Percentiles rank a stretch among this genome's conserved stretches.
Conservation (phyloP, 2,329 filamentous ascomycete species). For the Pseudofabraea citricarpa region DNA sequence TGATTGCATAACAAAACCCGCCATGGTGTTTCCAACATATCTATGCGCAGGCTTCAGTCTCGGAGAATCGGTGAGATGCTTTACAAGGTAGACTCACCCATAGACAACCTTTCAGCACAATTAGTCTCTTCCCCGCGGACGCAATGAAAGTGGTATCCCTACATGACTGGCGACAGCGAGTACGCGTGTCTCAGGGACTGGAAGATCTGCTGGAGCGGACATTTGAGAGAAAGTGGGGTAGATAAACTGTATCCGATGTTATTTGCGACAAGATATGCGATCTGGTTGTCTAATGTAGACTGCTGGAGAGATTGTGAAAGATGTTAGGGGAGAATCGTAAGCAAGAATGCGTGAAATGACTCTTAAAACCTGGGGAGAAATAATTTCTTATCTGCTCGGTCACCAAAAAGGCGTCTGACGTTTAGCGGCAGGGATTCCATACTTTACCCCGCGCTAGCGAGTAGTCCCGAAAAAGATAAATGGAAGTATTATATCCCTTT, state of each 20-base stretch:
- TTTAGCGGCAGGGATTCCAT: not conserved
- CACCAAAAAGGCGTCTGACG: no score
- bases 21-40: slow-evolving; percentile 97
- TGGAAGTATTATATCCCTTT: no score
- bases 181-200: slow-evolving; percentile 59
- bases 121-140: slow-evolving; percentile 14
- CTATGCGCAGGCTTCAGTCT: slow-evolving; percentile 40
- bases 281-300: no score
- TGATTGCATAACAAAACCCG: slow-evolving; percentile 88
- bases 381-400: no score
- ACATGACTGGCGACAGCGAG: slow-evolving; percentile 95
- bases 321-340: no score
- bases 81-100: slow-evolving; percentile 49
- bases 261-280: not conserved
- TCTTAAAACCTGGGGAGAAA: no score
- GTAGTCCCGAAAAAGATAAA: no score
- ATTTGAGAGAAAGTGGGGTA: slow-evolving; percentile 9
- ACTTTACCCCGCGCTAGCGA: slow-evolving; percentile 20
- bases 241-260: not conserved
- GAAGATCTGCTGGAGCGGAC: slow-evolving; percentile 19
- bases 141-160: slow-evolving; percentile 35
- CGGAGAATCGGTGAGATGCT: slow-evolving; percentile 2
- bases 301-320: no score
- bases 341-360: no score
- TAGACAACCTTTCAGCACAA: slow-evolving; percentile 58